A percentile compares a stretch with the other conserved stretches of the same genome.
These are phyloP conservation scores for Boechera divaricarpa DNA, from an alignment of 345 rosid species.

Conservation along the genomic window DNA sequence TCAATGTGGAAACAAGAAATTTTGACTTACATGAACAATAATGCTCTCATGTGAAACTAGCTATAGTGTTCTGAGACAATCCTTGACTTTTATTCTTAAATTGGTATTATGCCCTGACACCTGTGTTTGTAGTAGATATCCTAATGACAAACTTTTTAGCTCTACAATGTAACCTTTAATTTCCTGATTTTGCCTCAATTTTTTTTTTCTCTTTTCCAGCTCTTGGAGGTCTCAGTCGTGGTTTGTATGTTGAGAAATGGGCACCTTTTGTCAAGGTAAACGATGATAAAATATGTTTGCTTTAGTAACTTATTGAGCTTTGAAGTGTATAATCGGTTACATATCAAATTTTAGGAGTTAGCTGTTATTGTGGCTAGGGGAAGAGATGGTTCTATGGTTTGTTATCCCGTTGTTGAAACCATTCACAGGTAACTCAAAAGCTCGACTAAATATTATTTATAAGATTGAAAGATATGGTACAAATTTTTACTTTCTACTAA, in stretches of 20 bases:
- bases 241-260: slow-evolving; percentile 95
- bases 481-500: slow-evolving; percentile 6
- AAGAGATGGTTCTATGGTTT: slow-evolving; percentile 75
- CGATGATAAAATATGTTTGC: background rate
- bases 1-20: background rate
- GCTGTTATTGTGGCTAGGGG: slow-evolving; percentile 97
- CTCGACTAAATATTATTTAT: background rate
- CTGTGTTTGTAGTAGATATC: background rate
- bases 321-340: slow-evolving; percentile 9
- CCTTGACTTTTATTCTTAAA: background rate
- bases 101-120: background rate
- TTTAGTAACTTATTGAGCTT: background rate
- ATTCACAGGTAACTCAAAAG: slow-evolving; percentile 70
- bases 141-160: background rate
- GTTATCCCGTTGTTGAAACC: slow-evolving; percentile 96
- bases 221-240: slow-evolving; percentile 84
- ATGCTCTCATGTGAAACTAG: background rate
- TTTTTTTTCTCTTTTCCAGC: slow-evolving; percentile 49
- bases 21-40: background rate
- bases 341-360: slow-evolving; percentile 61
- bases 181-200: background rate
- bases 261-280: slow-evolving; percentile 82
- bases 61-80: slow-evolving; percentile 1
- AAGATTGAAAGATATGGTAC: slow-evolving; percentile 4
- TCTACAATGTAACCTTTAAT: slow-evolving; percentile 3